These are phyloP conservation scores for Suhomyces canberraensis DNA, from an alignment of 805 yeast species.

Conservation along the genomic window DNA sequence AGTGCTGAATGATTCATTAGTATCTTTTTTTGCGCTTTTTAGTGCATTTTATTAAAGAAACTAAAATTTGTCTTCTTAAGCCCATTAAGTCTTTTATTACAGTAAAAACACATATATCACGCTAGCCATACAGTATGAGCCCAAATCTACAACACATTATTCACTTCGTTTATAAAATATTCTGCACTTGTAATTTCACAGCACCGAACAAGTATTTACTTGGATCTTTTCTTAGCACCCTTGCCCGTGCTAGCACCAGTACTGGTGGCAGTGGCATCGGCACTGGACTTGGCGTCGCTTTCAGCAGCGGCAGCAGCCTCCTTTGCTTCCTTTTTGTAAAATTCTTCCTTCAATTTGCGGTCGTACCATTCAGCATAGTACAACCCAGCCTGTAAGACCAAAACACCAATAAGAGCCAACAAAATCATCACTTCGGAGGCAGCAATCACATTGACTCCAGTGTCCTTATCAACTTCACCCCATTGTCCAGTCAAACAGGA, in stretches of 20 bases:
- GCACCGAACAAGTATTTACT: too few relatives aligned
- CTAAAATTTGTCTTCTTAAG: too few relatives aligned
- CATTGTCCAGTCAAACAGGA: slow-evolving; percentile 71
- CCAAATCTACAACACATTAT: too few relatives aligned
- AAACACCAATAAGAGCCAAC: slow-evolving; percentile 69
- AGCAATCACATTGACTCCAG: slow-evolving; percentile 88
- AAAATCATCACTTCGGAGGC: slow-evolving; percentile 81
- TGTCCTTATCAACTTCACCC: slow-evolving; percentile 88
- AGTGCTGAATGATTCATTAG: too few relatives aligned
- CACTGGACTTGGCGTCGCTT: slow-evolving; percentile 1
- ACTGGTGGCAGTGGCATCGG: background rate
- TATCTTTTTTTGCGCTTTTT: too few relatives aligned
- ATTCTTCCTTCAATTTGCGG: slow-evolving; percentile 29
- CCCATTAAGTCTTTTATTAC: too few relatives aligned
- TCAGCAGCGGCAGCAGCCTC: slow-evolving; percentile 12
- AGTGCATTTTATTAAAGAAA: too few relatives aligned
- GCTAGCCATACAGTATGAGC: too few relatives aligned
- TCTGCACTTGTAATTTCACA: too few relatives aligned
- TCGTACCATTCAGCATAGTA: slow-evolving; percentile 78
- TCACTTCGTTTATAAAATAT: too few relatives aligned
- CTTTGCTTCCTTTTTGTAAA: slow-evolving; percentile 26
- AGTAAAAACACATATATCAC: too few relatives aligned
- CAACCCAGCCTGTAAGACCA: slow-evolving; percentile 81
- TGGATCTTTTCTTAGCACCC: slow-evolving; percentile 7
- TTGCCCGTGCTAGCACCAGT: slow-evolving; percentile 6